Percentiles rank a stretch among this genome's conserved stretches.
These are phyloP conservation scores for Durio zibethinus DNA, from an alignment of 345 rosid genomes.

Conservation along the genomic window DNA sequence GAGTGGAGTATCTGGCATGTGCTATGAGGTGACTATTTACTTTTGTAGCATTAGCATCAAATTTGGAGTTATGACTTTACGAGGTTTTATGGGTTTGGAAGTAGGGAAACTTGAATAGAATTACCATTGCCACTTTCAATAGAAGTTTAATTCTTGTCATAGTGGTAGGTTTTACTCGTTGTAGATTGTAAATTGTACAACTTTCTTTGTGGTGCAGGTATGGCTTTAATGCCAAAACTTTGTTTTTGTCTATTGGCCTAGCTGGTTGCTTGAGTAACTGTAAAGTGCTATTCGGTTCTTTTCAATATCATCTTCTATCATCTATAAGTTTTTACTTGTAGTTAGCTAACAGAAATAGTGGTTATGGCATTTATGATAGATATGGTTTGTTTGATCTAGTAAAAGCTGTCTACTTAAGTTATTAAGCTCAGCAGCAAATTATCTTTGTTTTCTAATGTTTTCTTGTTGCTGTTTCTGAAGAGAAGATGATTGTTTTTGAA, in stretches of 20 bases:
- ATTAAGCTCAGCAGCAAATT: not conserved
- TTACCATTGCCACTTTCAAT: not conserved
- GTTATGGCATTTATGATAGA: not conserved
- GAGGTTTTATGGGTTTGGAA: not conserved
- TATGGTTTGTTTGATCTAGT: not conserved
- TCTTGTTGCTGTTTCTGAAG: not conserved
- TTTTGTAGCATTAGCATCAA: not conserved
- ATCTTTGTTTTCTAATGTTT: not conserved
- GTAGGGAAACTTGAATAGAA: not conserved
- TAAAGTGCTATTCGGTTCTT: not conserved
- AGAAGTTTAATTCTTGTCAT: not conserved
- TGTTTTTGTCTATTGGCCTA: not conserved
- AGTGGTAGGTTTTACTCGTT: not conserved
- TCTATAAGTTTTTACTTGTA: not conserved
- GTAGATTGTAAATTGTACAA: constrained; percentile 3
- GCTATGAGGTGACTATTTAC: not conserved
- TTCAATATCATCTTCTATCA: not conserved
- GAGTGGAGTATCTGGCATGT: not conserved
- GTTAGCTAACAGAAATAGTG: not conserved
- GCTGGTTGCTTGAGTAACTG: not conserved
- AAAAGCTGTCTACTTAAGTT: not conserved
- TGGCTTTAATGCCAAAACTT: not conserved
- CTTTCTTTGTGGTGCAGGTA: not conserved
- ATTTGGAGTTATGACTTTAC: not conserved
- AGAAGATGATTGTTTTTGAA: not conserved